Evolutionary conservation across 148 eudicot genomes (phyloP).

Genomic region (Rhododendron ovatum): DNA sequence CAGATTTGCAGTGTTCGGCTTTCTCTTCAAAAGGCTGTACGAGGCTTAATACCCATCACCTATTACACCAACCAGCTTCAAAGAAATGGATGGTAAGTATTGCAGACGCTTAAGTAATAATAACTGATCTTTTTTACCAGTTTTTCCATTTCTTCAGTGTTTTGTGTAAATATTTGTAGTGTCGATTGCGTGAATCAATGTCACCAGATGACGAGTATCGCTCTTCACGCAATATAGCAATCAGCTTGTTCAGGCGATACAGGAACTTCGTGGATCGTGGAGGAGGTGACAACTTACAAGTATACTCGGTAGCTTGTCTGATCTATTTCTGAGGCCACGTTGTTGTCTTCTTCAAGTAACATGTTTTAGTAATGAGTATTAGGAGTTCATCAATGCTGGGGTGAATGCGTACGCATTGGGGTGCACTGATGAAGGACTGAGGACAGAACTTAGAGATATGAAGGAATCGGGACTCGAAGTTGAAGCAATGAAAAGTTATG

Average conservation of each 20-base stretch:
- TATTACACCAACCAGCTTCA: conserved; percentile 42
- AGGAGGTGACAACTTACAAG: conserved; percentile 86
- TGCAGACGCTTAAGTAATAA: not conserved
- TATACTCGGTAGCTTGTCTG: conserved; percentile 18
- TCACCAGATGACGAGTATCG: conserved; percentile 85
- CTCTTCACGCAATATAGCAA: conserved; percentile 92
- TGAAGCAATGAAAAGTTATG: conserved; percentile 59
- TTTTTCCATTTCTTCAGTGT: not conserved
- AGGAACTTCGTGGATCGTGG: conserved; percentile 78
- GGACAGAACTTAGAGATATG: conserved; percentile 67
- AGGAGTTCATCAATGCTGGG: conserved; percentile 95
- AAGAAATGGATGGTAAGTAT: conserved; percentile 68
- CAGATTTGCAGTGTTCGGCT: conserved; percentile 32
- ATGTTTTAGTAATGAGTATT: conserved; percentile 16
- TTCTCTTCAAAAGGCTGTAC: conserved; percentile 37
- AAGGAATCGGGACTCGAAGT: conserved; percentile 68
- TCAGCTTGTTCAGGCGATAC: conserved; percentile 82
- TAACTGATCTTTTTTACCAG: not conserved
- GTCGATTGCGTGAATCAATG: conserved; percentile 51
- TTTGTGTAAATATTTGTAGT: conserved; percentile 34
- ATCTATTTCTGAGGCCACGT: not conserved
- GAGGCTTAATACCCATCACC: conserved; percentile 30
- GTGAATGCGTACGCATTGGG: conserved; percentile 96
- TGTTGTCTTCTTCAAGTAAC: conserved; percentile 5
- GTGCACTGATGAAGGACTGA: conserved; percentile 81